Evolutionary conservation across 2,329 filamentous ascomycete species (phyloP), one percentile per base, ranked within the genome.

Genomic region (Sphaerulina musiva): DNA sequence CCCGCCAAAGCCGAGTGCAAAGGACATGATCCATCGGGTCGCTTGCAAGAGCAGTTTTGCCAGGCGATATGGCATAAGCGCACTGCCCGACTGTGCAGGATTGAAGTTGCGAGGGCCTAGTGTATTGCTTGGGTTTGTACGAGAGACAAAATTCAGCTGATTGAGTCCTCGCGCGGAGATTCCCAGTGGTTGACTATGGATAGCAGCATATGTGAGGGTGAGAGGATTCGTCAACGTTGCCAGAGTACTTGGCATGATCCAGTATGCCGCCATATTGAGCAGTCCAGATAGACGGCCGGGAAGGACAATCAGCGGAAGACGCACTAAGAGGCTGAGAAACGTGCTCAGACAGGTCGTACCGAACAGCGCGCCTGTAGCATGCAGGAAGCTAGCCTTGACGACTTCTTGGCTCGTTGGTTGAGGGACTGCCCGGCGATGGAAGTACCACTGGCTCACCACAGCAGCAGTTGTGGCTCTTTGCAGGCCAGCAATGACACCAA

Each of bases 401-500:
- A 97, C 86, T 52, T 91, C 85, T 53, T 80, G 78, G 1, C 89
- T 91, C 0, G 88, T 84, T 2, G 90, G 84, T 7, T 85, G 78
- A 4, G 92, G 89, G 9, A 84, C 80, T 4, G 84, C 83, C 64
- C 95, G 87, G 59, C 93, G 89, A 71, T 97, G 92, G 71, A 97
- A 98, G 72, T 98, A 98, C 93, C 93, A 98, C 71, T 98, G 93
- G 40, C 89, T 95, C 23, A 97, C 92, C 0, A 92, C 95, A 9
- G 93, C 93, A 23, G 90, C 92, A 11, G 92, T 95, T 12, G 91
- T 93, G 20, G 89, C 85, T 55, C 93, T 85, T 70, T 98, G 92
- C 20, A 97, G 81, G 14, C 89, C 90, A 54, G 89, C 86, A 68
- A 95, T 84, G 54, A 97, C 82, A 2, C 87, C 87, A 41, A 96